phyloP scores from a whole-genome alignment of 352 stramenopile genomes.

The Phytophthora nicotianae region DNA sequence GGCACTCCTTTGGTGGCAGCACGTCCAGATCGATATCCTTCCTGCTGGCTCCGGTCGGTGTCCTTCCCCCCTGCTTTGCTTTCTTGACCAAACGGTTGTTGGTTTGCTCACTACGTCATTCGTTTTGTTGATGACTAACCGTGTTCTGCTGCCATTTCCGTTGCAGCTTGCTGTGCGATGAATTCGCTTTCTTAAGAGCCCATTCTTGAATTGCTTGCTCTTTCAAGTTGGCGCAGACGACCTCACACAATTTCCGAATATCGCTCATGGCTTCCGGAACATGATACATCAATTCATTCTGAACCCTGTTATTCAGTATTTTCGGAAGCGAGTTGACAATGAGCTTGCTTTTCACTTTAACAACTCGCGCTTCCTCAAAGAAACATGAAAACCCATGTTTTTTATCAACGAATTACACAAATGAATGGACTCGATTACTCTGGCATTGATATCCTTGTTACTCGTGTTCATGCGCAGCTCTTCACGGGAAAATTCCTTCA shows the following conservation, averaged over 20 bases:
- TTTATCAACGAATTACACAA: background rate
- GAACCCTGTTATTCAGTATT: background rate
- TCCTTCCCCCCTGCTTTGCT: background rate
- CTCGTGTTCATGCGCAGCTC: constrained; percentile 6
- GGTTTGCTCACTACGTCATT: background rate
- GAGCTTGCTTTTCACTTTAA: background rate
- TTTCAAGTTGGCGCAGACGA: constrained; percentile 4
- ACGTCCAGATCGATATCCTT: constrained; percentile 1
- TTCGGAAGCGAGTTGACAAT: background rate
- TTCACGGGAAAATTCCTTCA: constrained; percentile 8
- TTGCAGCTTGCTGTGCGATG: background rate
- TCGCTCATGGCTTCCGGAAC: constrained; percentile 1
- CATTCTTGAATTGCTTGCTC: constrained; percentile 11
- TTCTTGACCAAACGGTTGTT: background rate
- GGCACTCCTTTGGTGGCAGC: background rate
- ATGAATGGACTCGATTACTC: constrained; percentile 6
- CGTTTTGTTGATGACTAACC: background rate
- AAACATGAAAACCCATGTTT: background rate
- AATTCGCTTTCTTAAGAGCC: background rate
- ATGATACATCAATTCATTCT: background rate
- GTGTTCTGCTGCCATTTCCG: background rate
- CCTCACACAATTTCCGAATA: constrained; percentile 10
- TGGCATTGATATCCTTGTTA: constrained; percentile 7
- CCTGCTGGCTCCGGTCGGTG: background rate
- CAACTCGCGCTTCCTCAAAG: background rate